Evolutionary conservation across 495 filamentous ascomycete genomes (phyloP), one percentile per base, ranked within the genome.

Genomic region (Podospora fimiseda): DNA sequence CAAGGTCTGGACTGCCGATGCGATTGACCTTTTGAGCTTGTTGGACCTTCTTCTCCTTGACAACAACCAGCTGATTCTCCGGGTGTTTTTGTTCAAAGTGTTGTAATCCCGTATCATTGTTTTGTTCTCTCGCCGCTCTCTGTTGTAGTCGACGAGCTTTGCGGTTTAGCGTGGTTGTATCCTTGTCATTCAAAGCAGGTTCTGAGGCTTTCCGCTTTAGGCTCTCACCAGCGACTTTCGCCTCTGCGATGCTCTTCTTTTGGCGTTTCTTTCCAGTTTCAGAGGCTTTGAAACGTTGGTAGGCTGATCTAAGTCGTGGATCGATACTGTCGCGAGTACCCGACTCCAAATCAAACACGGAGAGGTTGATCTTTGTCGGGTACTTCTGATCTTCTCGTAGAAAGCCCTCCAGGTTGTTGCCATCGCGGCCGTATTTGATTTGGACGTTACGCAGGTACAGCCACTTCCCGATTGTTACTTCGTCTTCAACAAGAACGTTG

Each of bases 381-480:
- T 74, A 9, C 48, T 49, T 58, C 11, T 68, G 70, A 60, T 93
- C 89, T 44, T 75, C 75, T 51, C 85, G 85, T 20, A 98, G 60
- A 22, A 70, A 70, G 11, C 87, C 93, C 62, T 96, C 92, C 0
- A 96, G 66, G 33, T 74, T 77, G 1, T 69, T 70, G 50, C 64
- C 69, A 19, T 70, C 69, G 41, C 68, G 64, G 43, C 76, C 75
- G 24, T 66, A 65, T 48, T 87, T 92, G 56, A 90, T 74, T 21
- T 81, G 83, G 15, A 92, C 80, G 62, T 96, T 95, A 27, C 72
- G 74, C 8, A 98, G 64, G 1, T 64, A 60, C 11, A 95, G 69
- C 69, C 88, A 81, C 19, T 81, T 66, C 2, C 78, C 79, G 30
- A 74, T 70, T 2, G 75, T 70, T 33, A 94, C 69, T 8, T 82